These are phyloP conservation scores for Gossypium sturtianum DNA, from an alignment of 345 rosid genomes.

Conservation along the genomic window DNA sequence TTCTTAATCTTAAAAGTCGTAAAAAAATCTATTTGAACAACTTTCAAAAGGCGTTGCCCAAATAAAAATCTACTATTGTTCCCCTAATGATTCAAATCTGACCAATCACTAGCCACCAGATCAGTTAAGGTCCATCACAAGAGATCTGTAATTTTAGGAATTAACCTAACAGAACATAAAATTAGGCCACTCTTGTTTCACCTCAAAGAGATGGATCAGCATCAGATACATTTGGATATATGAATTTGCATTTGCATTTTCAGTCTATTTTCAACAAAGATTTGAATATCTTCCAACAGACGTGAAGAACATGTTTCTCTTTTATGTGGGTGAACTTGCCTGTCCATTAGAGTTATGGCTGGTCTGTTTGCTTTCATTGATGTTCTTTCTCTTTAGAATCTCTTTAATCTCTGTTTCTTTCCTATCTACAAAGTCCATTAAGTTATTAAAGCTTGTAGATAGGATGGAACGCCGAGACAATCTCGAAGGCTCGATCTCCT, in stretches of 20 bases:
- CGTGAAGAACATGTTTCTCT: not conserved
- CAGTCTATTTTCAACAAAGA: not conserved
- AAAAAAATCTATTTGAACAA: no score
- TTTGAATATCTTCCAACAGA: not conserved
- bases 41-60: no score
- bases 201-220: not conserved
- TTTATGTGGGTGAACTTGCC: not conserved
- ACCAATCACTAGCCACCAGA: no score
- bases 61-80: no score
- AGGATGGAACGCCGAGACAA: slow-evolving; percentile 27
- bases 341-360: slow-evolving; percentile 32
- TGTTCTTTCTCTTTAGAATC: slow-evolving; percentile 45
- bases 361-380: slow-evolving; percentile 23
- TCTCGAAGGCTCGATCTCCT: slow-evolving; percentile 45
- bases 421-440: slow-evolving; percentile 53
- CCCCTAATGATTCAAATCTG: no score
- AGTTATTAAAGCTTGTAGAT: slow-evolving; percentile 43
- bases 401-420: slow-evolving; percentile 50
- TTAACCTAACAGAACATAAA: no score
- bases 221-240: not conserved
- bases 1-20: no score
- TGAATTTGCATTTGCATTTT: not conserved
- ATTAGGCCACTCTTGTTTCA: no score
- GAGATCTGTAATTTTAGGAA: no score
- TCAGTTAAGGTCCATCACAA: no score